A percentile compares a stretch with the other conserved stretches of the same genome.
phyloP scores from a whole-genome alignment of 352 stramenopile species.

The Pythium apleroticum region DNA sequence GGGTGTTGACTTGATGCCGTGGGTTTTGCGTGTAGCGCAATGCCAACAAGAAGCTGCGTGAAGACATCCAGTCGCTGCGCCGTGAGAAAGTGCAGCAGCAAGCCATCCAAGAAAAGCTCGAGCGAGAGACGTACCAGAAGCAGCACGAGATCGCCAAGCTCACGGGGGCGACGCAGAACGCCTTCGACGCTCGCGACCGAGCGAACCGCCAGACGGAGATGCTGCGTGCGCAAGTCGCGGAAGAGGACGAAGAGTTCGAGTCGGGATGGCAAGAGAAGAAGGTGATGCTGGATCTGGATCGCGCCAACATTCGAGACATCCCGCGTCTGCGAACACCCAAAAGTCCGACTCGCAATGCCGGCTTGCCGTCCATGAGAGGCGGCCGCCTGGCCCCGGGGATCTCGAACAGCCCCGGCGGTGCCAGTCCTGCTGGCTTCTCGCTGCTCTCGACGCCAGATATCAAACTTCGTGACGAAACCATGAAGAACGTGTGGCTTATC shows the following conservation, averaged over 20 bases:
- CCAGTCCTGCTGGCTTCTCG: constrained; percentile 43
- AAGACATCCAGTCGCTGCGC: constrained; percentile 75
- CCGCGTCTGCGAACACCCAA: constrained; percentile 64
- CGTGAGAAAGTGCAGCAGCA: constrained; percentile 82
- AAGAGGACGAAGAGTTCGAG: constrained; percentile 87
- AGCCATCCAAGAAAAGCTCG: constrained; percentile 73
- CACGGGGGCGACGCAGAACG: constrained; percentile 68
- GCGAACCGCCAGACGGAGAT: constrained; percentile 79
- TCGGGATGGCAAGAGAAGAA: constrained; percentile 82
- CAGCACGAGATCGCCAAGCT: constrained; percentile 84
- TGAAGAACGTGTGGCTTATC: constrained; percentile 73
- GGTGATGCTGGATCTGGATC: constrained; percentile 83
- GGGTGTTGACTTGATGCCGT: not conserved
- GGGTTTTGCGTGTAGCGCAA: constrained; percentile 41
- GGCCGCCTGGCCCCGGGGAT: constrained; percentile 13
- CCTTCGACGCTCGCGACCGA: constrained; percentile 81
- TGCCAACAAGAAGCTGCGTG: constrained; percentile 75
- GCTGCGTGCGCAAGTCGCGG: constrained; percentile 66
- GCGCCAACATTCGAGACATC: constrained; percentile 74
- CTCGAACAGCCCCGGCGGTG: constrained; percentile 15
- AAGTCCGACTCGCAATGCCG: constrained; percentile 36
- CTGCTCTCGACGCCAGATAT: constrained; percentile 63
- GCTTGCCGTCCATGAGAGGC: constrained; percentile 17
- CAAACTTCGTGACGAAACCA: constrained; percentile 72
- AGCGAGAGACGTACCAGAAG: constrained; percentile 82